Evolutionary conservation across 345 rosid species (phyloP), one percentile per base, ranked within the genome.

Genomic region (Citrus hindsii): DNA sequence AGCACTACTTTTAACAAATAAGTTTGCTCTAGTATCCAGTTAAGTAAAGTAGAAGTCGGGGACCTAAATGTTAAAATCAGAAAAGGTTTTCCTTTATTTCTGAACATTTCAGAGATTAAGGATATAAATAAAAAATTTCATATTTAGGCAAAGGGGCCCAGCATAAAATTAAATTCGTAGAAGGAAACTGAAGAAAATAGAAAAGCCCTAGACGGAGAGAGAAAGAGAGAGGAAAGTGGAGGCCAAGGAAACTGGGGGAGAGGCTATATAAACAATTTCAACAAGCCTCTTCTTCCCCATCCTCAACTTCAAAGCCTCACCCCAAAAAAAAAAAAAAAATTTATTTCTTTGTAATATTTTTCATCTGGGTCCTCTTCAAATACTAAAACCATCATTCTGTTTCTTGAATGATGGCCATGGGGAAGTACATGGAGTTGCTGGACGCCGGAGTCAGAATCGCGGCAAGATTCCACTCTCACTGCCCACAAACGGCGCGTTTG

Each of bases 401-500:
- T 5, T 53, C 58, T 53, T 0, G 58, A 5, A 53, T 53, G 7
- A 53, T 53, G 22, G 22, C 58, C 0, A 88, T 90, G 94, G 82
- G 81, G 65, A 90, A 83, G 77, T 88, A 88, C 78, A 61, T 83
- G 82, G 90, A 86, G 76, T 76, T 88, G 79, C 58, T 90, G 68
- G 94, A 88, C 74, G 80, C 80, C 0, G 85, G 89, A 61, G 74
- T 82, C 13, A 87, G 92, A 75, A 74, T 87, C 3, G 92, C 82
- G 1, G 90, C 89, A 0, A 82, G 94, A 76, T 86, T 90, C 69
- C 88, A 88, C 66, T 83, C 94, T 62, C 94, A 88, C 78, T 90
- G 92, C 76, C 94, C 94, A 9, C 94, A 88, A 22, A 90, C 94
- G 1, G 92, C 88, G 18, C 89, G 90, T n/a, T n/a, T 86, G 73